phyloP scores from a whole-genome alignment of 306 rosid species.

The Morella rubra region DNA sequence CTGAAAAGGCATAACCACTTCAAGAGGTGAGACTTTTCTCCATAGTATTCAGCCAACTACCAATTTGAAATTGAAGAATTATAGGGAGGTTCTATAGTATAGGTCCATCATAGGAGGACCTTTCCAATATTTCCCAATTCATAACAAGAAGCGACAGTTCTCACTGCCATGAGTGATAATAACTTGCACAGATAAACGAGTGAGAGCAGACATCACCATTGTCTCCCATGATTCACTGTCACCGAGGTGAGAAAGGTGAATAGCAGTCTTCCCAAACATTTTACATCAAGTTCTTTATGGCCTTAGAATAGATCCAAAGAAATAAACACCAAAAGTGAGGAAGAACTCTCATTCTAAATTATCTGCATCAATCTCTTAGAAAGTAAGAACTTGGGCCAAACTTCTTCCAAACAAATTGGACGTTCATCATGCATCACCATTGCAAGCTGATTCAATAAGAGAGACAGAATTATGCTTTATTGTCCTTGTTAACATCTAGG shows the following conservation, averaged over 20 bases:
- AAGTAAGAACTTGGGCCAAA: background rate
- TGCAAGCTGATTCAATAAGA: constrained; percentile 22
- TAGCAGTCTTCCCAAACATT: background rate
- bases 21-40: background rate
- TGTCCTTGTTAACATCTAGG: background rate
- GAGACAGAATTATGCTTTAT: background rate
- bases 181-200: no score
- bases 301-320: background rate
- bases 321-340: no score
- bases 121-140: background rate
- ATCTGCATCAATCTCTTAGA: background rate
- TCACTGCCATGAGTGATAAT: constrained; percentile 11
- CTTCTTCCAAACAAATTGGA: background rate
- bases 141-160: constrained; percentile 5
- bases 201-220: background rate
- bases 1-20: background rate
- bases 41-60: background rate
- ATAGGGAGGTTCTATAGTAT: background rate
- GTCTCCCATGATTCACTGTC: background rate
- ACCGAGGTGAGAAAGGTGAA: background rate
- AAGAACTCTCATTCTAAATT: background rate
- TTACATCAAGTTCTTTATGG: background rate
- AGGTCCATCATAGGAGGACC: background rate
- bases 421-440: background rate
- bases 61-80: background rate